A percentile compares a stretch with the other conserved stretches of the same genome.
Conservation (phyloP, 2,329 filamentous ascomycete genomes). For the Penicillium sp. region DNA sequence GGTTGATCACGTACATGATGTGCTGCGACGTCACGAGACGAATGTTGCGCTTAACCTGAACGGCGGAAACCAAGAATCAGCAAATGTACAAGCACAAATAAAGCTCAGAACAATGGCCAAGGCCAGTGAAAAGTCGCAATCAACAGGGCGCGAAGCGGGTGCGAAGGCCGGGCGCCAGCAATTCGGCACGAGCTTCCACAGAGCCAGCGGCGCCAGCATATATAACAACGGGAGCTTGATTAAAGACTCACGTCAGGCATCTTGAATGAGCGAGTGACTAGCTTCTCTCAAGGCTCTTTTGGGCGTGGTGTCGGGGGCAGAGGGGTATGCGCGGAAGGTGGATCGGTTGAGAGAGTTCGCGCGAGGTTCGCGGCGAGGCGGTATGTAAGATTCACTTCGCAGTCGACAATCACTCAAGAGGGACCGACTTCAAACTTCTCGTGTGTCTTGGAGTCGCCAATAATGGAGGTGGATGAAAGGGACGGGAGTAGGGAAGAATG, state of each 20-base stretch:
- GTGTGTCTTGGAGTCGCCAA: not conserved
- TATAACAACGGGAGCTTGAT: not conserved
- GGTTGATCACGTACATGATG: constrained; percentile 66
- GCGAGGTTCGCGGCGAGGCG: not conserved
- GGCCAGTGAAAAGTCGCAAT: not conserved
- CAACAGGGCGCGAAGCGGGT: not conserved
- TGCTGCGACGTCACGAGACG: constrained; percentile 92
- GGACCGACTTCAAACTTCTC: not conserved
- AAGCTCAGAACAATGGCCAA: not conserved
- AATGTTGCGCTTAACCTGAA: constrained; percentile 74
- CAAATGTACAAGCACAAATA: not conserved
- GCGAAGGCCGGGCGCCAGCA: not conserved
- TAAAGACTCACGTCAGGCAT: constrained; percentile 37
- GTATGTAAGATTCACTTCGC: not conserved
- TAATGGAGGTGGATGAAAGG: constrained; percentile 6
- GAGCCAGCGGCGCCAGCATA: not conserved
- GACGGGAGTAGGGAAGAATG: constrained; percentile 15
- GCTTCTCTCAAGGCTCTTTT: not conserved
- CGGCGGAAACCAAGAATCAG: constrained; percentile 17
- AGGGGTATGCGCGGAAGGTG: not conserved
- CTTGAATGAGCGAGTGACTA: constrained; percentile 11
- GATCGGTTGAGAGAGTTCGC: not conserved
- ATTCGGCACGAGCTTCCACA: not conserved
- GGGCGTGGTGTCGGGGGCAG: not conserved
- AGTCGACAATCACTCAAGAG: not conserved